Evolutionary conservation across 1,284 basidiomycete genomes (phyloP).

Genomic region (Sporisorium exsertum): DNA sequence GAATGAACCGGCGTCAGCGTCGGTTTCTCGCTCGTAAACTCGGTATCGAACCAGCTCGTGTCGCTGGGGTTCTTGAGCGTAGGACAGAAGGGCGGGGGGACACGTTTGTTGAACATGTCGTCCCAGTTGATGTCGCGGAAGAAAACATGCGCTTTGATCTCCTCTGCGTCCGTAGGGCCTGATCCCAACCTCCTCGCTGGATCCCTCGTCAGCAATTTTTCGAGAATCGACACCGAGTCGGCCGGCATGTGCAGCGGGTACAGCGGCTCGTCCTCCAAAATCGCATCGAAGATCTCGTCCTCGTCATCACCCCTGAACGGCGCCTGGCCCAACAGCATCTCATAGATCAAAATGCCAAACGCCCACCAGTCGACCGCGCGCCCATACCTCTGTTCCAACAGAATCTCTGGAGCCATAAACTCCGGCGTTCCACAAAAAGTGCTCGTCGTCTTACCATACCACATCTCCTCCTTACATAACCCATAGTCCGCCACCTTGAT

Average conservation of each 20-base stretch:
- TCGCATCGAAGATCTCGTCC: constrained; percentile 99
- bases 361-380: constrained; percentile 99
- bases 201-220: constrained; percentile 92
- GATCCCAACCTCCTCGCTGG: constrained; percentile 92
- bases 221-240: constrained; percentile 93
- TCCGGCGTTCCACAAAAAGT: constrained; percentile 99
- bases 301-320: constrained; percentile 99
- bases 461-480: constrained; percentile 99
- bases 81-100: constrained; percentile 96
- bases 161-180: constrained; percentile 91
- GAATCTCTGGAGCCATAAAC: constrained; percentile 99
- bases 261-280: constrained; percentile 95
- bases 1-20: constrained; percentile 97
- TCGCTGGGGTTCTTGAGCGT: constrained; percentile 77
- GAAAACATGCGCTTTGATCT: constrained; percentile 97
- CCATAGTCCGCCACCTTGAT: constrained; percentile 99
- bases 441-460: constrained; percentile 93
- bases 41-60: constrained; percentile 88
- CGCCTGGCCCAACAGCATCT: constrained; percentile 98
- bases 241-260: constrained; percentile 99
- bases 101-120: constrained; percentile 93
- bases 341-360: constrained; percentile 97
- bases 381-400: constrained; percentile 96
- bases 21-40: constrained; percentile 96
- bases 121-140: constrained; percentile 98